Conservation (phyloP, 192 early-diverging fungal genomes). For the Nowakowskiella sp. region DNA sequence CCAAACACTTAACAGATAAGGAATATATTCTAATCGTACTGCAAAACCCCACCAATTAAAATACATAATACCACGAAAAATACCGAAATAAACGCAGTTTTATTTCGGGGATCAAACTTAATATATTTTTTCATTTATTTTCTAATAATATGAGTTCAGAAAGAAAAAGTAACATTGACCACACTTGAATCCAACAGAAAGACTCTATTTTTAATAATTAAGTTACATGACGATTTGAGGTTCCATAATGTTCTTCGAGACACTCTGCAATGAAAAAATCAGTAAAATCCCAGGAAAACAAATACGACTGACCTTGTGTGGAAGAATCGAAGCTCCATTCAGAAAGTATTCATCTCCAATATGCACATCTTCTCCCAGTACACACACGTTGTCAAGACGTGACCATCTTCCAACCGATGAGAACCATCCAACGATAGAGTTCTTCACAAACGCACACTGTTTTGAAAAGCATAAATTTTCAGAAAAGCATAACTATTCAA, state of each 20-base stretch:
- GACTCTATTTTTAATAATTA: too few relatives aligned
- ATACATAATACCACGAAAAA: too few relatives aligned
- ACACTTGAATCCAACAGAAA: too few relatives aligned
- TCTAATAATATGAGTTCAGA: too few relatives aligned
- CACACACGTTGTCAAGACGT: conserved; percentile 86
- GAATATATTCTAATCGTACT: conserved; percentile 79
- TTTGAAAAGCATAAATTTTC: neutral
- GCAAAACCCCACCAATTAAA: too few relatives aligned
- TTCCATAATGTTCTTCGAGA: conserved; percentile 79
- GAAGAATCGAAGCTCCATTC: conserved; percentile 43
- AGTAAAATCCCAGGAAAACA: too few relatives aligned
- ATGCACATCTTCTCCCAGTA: conserved; percentile 95
- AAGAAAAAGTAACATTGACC: too few relatives aligned
- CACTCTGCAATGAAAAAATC: conserved; percentile 40
- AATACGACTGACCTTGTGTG: conserved; percentile 38
- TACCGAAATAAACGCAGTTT: too few relatives aligned
- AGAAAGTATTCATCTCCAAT: conserved; percentile 70
- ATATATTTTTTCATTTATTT: too few relatives aligned
- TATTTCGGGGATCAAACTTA: too few relatives aligned
- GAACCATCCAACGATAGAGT: conserved; percentile 93
- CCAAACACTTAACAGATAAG: conserved; percentile 44
- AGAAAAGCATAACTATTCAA: neutral
- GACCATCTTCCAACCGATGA: conserved; percentile 91
- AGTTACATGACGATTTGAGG: conserved; percentile 92
- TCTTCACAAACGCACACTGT: conserved; percentile 74